Evolutionary conservation across 2,329 filamentous ascomycete species (phyloP), one percentile per base, ranked within the genome.

Genomic region (Verticillium klebahnii): DNA sequence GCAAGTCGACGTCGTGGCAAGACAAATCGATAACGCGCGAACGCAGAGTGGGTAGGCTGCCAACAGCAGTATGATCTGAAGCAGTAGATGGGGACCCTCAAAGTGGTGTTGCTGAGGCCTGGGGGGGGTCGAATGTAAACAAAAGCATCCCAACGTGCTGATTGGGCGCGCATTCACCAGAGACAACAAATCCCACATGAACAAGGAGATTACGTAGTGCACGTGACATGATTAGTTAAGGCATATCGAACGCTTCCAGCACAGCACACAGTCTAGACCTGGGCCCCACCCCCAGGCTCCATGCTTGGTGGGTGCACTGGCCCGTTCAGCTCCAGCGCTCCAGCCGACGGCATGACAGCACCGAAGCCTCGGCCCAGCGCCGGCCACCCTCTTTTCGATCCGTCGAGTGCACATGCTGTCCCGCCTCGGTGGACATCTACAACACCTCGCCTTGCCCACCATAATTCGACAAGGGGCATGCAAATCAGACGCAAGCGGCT

Each of bases 61-160:
- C 37, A 15, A 40, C 37, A 40, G 14, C 17, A 15, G 9, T 6
- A 3, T 40, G 17, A 40, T 17, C 57, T 54, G 45, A 61, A 54
- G 63, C 31, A 52, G 23, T 61, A 23, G 45, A 40, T 57, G 19
- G 55, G 37, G 39, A 32, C 23, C 7, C 39, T 8, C 37, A 55
- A 31, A 34, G 52, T 52, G 50, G 55, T 70, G 76, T 78, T 78
- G 76, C 76, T 71, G 61, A 66, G 75, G 64, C 37, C 14, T 58
- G 61, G 19, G 45, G 45, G 45, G 45, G 19, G 19, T 19, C 45
- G 45, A 52, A 77, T 78, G 77, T 78, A 78, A 78, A 78, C 77
- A 78, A 78, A 77, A 23, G 45, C n/a, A 3, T 23, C 45, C 8
- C 3, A 29, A 52, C 45, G 45, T 23, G 45, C 45, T 52, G 45